Conservation (phyloP, 1,139 yeast genomes). For the Zygosaccharomyces pseudobailii region DNA sequence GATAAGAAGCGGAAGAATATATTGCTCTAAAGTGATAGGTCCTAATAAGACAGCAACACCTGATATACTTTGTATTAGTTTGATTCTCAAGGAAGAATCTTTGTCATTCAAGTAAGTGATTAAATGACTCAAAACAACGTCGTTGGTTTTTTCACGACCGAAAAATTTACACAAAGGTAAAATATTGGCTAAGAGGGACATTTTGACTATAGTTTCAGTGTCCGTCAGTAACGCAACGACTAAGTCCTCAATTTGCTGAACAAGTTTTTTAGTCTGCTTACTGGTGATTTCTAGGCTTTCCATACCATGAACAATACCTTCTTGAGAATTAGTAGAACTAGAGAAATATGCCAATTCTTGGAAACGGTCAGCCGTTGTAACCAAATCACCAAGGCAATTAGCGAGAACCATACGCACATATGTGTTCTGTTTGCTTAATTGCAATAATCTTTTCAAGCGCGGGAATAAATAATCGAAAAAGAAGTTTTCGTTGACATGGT, state of each 20-base stretch:
- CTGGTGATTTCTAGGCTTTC: slow-evolving; percentile 30
- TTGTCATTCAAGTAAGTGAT: slow-evolving; percentile 87
- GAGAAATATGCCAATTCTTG: slow-evolving; percentile 61
- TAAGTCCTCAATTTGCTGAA: slow-evolving; percentile 55
- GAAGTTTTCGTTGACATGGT: slow-evolving; percentile 68
- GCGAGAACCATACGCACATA: slow-evolving; percentile 68
- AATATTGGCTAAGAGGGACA: slow-evolving; percentile 63
- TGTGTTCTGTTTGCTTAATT: slow-evolving; percentile 36
- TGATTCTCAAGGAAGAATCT: slow-evolving; percentile 59
- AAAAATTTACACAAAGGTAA: slow-evolving; percentile 74
- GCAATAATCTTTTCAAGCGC: slow-evolving; percentile 47
- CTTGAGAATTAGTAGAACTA: slow-evolving; percentile 35
- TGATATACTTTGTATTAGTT: slow-evolving; percentile 72
- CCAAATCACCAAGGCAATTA: slow-evolving; percentile 62
- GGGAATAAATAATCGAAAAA: slow-evolving; percentile 84
- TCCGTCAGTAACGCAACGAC: slow-evolving; percentile 68
- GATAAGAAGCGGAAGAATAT: slow-evolving; percentile 73
- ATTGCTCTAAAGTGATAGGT: slow-evolving; percentile 75
- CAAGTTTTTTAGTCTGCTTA: slow-evolving; percentile 21
- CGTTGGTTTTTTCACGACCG: slow-evolving; percentile 85
- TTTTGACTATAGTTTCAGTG: slow-evolving; percentile 56
- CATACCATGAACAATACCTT: slow-evolving; percentile 9
- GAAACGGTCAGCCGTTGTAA: slow-evolving; percentile 58
- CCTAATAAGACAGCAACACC: slow-evolving; percentile 80
- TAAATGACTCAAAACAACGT: slow-evolving; percentile 80